These are phyloP conservation scores for Kernera saxatilis DNA, from an alignment of 345 rosid genomes.

Conservation along the genomic window DNA sequence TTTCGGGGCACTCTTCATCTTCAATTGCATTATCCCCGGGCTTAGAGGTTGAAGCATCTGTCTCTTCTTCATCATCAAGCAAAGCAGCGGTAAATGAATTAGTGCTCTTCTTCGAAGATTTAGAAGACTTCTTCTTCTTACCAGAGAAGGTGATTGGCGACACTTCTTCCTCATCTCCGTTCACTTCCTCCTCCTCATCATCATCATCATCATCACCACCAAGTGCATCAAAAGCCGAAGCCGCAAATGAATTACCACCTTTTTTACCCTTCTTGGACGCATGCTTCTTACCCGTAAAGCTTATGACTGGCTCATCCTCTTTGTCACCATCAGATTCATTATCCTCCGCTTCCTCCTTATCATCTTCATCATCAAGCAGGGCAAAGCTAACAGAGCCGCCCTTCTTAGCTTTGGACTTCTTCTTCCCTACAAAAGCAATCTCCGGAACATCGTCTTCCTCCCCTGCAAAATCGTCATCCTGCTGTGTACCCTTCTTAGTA, in stretches of 20 bases:
- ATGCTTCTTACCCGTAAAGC: constrained; percentile 46
- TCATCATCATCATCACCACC: constrained; percentile 38
- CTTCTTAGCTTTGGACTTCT: constrained; percentile 50
- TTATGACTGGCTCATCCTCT: constrained; percentile 36
- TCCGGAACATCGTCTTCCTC: constrained; percentile 37
- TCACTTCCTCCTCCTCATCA: constrained; percentile 29
- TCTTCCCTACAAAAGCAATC: constrained; percentile 42
- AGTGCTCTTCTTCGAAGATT: constrained; percentile 51
- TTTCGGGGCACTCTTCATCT: constrained; percentile 33
- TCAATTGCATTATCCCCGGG: constrained; percentile 24
- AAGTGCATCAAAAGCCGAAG: constrained; percentile 47
- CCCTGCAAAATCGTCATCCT: constrained; percentile 32
- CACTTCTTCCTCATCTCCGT: constrained; percentile 39
- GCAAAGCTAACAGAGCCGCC: constrained; percentile 39
- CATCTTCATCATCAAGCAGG: constrained; percentile 36
- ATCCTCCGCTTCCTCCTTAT: constrained; percentile 30
- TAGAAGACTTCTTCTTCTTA: constrained; percentile 79
- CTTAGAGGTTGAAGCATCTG: constrained; percentile 31
- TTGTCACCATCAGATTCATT: constrained; percentile 38
- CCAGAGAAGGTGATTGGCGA: constrained; percentile 47
- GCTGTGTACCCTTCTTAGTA: constrained; percentile 26
- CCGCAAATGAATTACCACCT: constrained; percentile 36
- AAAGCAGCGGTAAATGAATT: constrained; percentile 50
- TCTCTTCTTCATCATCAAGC: constrained; percentile 49
- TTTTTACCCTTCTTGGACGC: constrained; percentile 39